Percentiles rank a stretch among this genome's conserved stretches.
phyloP scores from a whole-genome alignment of 768 basidiomycete species.

The Crucibulum laeve region DNA sequence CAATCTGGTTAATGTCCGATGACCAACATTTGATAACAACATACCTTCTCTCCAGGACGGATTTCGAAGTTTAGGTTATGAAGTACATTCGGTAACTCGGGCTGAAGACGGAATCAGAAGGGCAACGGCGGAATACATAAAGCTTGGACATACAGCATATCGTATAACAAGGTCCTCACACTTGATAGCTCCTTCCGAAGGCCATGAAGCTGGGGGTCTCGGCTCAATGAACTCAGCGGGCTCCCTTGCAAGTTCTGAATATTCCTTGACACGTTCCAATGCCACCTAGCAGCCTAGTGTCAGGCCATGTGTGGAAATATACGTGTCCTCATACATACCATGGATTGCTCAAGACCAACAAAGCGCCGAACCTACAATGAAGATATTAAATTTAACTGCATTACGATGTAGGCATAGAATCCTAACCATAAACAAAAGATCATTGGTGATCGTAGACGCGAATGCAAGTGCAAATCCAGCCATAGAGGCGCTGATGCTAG shows the following conservation, averaged over 20 bases:
- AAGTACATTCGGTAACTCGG: slow-evolving; percentile 82
- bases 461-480: slow-evolving; percentile 89
- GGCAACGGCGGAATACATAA: not conserved
- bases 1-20: not conserved
- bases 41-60: slow-evolving; percentile 70
- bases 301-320: not conserved
- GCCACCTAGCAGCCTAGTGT: slow-evolving; percentile 48
- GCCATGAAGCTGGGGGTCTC: slow-evolving; percentile 77
- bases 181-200: slow-evolving; percentile 59
- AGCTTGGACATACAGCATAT: slow-evolving; percentile 58
- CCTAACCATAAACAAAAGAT: slow-evolving; percentile 63
- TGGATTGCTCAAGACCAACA: slow-evolving; percentile 86
- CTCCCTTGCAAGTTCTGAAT: slow-evolving; percentile 75
- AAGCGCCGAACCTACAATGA: slow-evolving; percentile 60
- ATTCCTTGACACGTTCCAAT: slow-evolving; percentile 88
- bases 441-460: slow-evolving; percentile 68
- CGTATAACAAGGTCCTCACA: slow-evolving; percentile 74
- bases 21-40: slow-evolving; percentile 1
- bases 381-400: not conserved
- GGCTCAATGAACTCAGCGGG: slow-evolving; percentile 84
- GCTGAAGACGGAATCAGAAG: slow-evolving; percentile 35
- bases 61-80: slow-evolving; percentile 76
- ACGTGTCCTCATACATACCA: slow-evolving; percentile 46
- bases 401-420: not conserved
- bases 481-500: slow-evolving; percentile 70